Percentiles rank a stretch among this genome's conserved stretches.
Conservation (phyloP, 495 filamentous ascomycete species). For the Gamarada debralockiae region DNA sequence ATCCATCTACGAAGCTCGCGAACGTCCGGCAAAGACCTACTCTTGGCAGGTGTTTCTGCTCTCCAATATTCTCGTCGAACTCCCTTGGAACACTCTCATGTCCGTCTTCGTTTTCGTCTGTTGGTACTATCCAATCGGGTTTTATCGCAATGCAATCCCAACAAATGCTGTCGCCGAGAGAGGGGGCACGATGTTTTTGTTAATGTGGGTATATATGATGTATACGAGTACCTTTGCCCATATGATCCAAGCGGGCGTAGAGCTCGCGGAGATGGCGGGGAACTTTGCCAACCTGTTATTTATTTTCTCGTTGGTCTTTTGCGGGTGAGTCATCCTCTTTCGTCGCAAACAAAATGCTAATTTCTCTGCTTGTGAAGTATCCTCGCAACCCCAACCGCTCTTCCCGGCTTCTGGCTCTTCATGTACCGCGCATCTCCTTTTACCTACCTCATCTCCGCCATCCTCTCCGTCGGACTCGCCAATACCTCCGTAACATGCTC, state of each 20-base stretch:
- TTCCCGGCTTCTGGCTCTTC: constrained; percentile 78
- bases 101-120: constrained; percentile 61
- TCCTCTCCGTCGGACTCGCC: constrained; percentile 44
- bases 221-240: constrained; percentile 67
- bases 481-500: constrained; percentile 49
- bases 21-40: constrained; percentile 66
- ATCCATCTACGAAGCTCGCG: constrained; percentile 64
- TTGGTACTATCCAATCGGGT: constrained; percentile 58
- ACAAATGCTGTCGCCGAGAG: constrained; percentile 33
- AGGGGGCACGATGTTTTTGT: constrained; percentile 12
- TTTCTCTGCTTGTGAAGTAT: constrained; percentile 55
- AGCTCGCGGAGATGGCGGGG: constrained; percentile 47
- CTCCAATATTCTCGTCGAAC: constrained; percentile 65
- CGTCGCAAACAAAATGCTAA: no score
- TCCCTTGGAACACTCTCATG: constrained; percentile 63
- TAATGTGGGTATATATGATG: constrained; percentile 46
- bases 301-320: constrained; percentile 55
- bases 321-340: no score
- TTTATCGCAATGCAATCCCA: constrained; percentile 34
- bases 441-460: constrained; percentile 51
- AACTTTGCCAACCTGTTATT: constrained; percentile 55
- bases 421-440: constrained; percentile 77
- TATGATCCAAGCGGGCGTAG: constrained; percentile 41
- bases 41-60: constrained; percentile 69
- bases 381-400: constrained; percentile 51